These are phyloP conservation scores for Candida succiphila DNA, from an alignment of 805 yeast genomes.

Conservation along the genomic window DNA sequence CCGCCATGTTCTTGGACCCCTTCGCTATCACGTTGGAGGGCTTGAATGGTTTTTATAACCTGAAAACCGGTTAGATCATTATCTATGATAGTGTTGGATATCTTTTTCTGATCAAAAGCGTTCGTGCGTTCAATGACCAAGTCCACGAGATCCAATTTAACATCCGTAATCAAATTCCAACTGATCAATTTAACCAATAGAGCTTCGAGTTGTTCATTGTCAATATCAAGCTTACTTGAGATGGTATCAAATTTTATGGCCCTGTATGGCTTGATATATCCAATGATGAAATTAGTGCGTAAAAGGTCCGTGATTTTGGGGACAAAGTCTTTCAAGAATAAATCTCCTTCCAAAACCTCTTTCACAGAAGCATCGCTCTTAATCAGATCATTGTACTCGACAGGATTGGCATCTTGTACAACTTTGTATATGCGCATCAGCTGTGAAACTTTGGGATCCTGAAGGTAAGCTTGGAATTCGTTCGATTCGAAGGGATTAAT, in stretches of 20 bases:
- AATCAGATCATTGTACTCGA: conserved; percentile 10
- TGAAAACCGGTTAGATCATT: not conserved
- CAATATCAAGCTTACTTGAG: conserved; percentile 10
- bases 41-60: not conserved
- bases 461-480: conserved; percentile 38
- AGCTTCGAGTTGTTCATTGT: conserved; percentile 9
- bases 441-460: conserved; percentile 8
- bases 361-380: conserved; percentile 4
- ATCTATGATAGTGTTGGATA: not conserved
- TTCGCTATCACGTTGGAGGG: not conserved
- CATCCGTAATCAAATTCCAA: conserved; percentile 13
- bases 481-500: conserved; percentile 67
- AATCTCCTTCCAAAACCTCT: conserved; percentile 5
- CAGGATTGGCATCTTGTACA: conserved; percentile 17
- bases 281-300: conserved; percentile 12
- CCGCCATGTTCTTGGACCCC: too few relatives aligned
- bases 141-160: conserved; percentile 17
- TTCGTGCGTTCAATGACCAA: too few relatives aligned
- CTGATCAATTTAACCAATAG: conserved; percentile 15
- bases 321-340: conserved; percentile 12
- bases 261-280: conserved; percentile 12
- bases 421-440: conserved; percentile 17
- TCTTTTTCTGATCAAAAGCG: not conserved
- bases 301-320: conserved; percentile 16
- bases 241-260: conserved; percentile 12